Evolutionary conservation across 225 moss, liverwort and hornwort genomes (phyloP).

Genomic region (Takakia lepidozioides): DNA sequence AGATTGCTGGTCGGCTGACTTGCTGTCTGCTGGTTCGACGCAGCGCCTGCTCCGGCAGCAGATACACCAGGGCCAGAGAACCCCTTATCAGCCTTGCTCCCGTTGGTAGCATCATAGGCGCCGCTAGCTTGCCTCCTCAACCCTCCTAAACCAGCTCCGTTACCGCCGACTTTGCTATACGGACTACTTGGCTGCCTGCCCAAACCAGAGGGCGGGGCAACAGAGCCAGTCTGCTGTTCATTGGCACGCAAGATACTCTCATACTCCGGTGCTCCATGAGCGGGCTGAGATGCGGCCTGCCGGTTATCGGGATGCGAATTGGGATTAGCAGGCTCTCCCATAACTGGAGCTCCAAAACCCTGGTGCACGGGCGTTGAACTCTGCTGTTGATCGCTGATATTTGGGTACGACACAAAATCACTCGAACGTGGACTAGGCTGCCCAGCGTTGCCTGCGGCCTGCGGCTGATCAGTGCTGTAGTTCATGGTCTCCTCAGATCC

Average conservation of each 20-base stretch:
- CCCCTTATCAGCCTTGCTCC: slow-evolving; percentile 27
- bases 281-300: slow-evolving; percentile 42
- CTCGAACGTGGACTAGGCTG: too few relatives aligned
- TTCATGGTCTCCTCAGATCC: too few relatives aligned
- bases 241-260: background rate
- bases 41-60: slow-evolving; percentile 2
- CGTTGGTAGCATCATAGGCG: slow-evolving; percentile 14
- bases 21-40: slow-evolving; percentile 28
- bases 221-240: background rate
- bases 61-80: slow-evolving; percentile 16
- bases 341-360: slow-evolving; percentile 62
- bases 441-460: too few relatives aligned
- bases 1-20: slow-evolving; percentile 7
- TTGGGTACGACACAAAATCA: slow-evolving; percentile 1
- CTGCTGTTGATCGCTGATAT: too few relatives aligned
- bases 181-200: too few relatives aligned
- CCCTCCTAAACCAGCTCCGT: slow-evolving; percentile 11
- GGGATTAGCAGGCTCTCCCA: slow-evolving; percentile 79
- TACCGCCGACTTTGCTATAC: slow-evolving; percentile 11
- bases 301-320: slow-evolving; percentile 78
- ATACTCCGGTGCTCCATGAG: slow-evolving; percentile 4
- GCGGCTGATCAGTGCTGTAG: too few relatives aligned
- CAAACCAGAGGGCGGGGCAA: slow-evolving; percentile 11
- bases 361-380: slow-evolving; percentile 13
- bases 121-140: slow-evolving; percentile 32